Base-by-base conservation (phyloP, 164 flowering plant genomes). In the Piper betle region DNA sequence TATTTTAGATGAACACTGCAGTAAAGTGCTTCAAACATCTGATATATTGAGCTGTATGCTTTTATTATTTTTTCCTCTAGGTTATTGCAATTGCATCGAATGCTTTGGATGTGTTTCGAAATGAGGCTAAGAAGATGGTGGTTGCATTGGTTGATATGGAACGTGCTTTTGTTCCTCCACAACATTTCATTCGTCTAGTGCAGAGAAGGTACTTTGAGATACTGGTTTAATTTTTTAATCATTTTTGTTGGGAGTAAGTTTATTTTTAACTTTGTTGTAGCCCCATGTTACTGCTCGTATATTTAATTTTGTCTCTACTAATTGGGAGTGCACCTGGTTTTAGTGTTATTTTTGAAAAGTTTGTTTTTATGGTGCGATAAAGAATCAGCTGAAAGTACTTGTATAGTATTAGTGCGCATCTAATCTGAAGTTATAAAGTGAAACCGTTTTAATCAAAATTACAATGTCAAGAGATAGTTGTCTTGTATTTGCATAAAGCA, bases 121-220 rank as follows among this genome's bases (percentile, higher is more conserved):
- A 68, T 74, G 95, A 94, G 69, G 96, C 99, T 7, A 94, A 87
- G 69, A 91, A 85, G 67, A 94, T 94, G 99, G 99, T 94, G 52
- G 87, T 88, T 74, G 97, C 93, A 19, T 73, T 94, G 53, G 99
- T 94, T 61, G 99, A 94, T 74, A 94, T 94, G 99, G 99, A 94
- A 74, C 84, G 99, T 46, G 99, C 90, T 55, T 94, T 88, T 80
- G 97, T 94, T 64, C 99, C 99, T 62, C 97, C 99, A 37, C 97
- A 94, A 70, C 99, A 94, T 66, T 94, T 91, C 71, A 88, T 94
- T 50, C 99, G 99, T 59, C 73, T 91, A 64, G 96, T 94, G 57
- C 99, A 94, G 64, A 82, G 97, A 74, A 73, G 97, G 99, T 88
- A 85, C 50, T 62, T 25, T 53, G n/a, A 25, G 33, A 25, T 52